A percentile compares a stretch with the other conserved stretches of the same genome.
phyloP scores from a whole-genome alignment of 768 basidiomycete species.

The Antrodiella citrinella region DNA sequence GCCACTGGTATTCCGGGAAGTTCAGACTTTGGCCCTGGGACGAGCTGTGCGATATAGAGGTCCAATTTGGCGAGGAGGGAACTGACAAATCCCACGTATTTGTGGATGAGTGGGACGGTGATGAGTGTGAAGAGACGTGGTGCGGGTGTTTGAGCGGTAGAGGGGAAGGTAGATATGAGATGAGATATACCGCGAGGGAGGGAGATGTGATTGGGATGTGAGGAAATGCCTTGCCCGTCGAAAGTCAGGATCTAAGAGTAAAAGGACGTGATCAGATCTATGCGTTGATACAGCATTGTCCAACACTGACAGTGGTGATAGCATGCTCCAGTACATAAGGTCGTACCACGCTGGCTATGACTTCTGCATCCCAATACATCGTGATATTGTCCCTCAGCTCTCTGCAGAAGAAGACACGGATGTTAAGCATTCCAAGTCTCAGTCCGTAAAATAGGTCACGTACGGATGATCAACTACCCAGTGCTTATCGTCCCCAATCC shows the following conservation, averaged over 20 bases:
- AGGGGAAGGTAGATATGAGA: slow-evolving; percentile 23
- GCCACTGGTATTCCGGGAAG: no score
- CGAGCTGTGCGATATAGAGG: no score
- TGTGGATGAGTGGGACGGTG: slow-evolving; percentile 45
- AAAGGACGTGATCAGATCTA: no score
- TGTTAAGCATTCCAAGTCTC: no score
- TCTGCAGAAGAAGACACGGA: no score
- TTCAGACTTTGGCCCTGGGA: no score
- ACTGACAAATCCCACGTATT: slow-evolving; percentile 56
- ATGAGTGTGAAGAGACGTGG: slow-evolving; percentile 49
- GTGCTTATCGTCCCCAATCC: slow-evolving; percentile 47
- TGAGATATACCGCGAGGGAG: slow-evolving; percentile 48
- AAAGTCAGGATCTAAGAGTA: slow-evolving; percentile 73
- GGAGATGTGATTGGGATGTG: slow-evolving; percentile 81
- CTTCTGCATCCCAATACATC: slow-evolving; percentile 48
- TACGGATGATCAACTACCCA: slow-evolving; percentile 68
- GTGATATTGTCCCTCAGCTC: slow-evolving; percentile 79
- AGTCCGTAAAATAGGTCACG: slow-evolving; percentile 30
- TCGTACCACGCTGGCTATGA: slow-evolving; percentile 50
- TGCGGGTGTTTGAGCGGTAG: slow-evolving; percentile 23
- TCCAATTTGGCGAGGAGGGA: slow-evolving; percentile 43
- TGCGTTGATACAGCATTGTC: no score
- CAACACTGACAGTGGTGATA: slow-evolving; percentile 48
- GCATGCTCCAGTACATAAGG: slow-evolving; percentile 50
- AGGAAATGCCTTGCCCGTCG: slow-evolving; percentile 68